phyloP scores from a whole-genome alignment of 164 flowering plant genomes.

The Euptelea pleiosperma region DNA sequence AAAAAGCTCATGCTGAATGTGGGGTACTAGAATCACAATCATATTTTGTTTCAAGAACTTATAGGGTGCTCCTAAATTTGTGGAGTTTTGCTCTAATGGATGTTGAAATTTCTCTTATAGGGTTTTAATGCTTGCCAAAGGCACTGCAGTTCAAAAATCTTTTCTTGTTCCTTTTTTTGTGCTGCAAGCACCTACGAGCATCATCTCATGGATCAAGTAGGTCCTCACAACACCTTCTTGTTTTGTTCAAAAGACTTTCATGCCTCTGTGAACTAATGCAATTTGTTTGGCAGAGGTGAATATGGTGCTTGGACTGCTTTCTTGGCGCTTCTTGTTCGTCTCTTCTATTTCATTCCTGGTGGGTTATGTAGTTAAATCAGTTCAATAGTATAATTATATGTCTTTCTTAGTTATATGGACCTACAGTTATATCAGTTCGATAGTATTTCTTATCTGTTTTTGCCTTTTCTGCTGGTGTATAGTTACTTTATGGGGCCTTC shows the following conservation, averaged over 20 bases:
- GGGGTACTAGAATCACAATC: too few species aligned
- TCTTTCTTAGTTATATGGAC: too few species aligned
- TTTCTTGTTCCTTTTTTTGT: conserved; percentile 83
- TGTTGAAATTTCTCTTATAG: conserved; percentile 30
- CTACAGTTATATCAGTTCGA: too few species aligned
- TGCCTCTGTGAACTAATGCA: conserved; percentile 1
- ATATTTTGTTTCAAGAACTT: too few species aligned
- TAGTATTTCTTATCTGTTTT: too few species aligned
- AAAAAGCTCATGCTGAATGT: too few species aligned
- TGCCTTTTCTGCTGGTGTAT: too few species aligned
- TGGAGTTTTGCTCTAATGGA: too few species aligned
- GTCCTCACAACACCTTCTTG: conserved; percentile 12
- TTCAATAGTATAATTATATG: not conserved
- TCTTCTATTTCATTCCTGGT: conserved; percentile 85
- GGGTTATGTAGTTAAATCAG: conserved; percentile 15
- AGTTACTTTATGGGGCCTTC: too few species aligned
- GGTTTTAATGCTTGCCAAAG: conserved; percentile 61
- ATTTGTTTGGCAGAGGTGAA: conserved; percentile 58
- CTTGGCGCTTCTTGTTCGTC: conserved; percentile 74
- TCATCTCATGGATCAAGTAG: conserved; percentile 81
- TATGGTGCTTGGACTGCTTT: conserved; percentile 89
- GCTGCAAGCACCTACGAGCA: conserved; percentile 68
- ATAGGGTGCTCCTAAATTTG: too few species aligned
- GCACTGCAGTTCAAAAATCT: conserved; percentile 65
- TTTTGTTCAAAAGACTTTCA: not conserved